Percentiles rank a stretch among this genome's conserved stretches.
phyloP scores from a whole-genome alignment of 2,329 filamentous ascomycete genomes.

The Cryphonectria naterciae region DNA sequence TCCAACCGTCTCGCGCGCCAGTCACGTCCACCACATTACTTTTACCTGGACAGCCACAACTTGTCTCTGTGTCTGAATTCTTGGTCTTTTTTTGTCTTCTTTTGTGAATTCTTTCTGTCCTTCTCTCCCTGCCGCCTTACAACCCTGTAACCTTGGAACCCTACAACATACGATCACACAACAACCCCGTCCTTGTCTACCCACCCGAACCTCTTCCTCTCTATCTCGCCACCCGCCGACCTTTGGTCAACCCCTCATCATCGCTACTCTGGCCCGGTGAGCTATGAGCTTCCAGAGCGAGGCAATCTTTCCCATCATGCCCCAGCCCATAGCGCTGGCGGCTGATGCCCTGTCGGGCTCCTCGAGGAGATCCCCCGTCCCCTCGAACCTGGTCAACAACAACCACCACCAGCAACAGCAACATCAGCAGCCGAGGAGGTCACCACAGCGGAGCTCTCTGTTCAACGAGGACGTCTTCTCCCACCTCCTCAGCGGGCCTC shows the following conservation, averaged over 20 bases:
- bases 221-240: background rate
- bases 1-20: background rate
- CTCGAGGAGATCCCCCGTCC: conserved; percentile 11
- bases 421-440: background rate
- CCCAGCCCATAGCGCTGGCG: conserved; percentile 29
- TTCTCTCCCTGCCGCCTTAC: no score
- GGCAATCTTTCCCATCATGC: conserved; percentile 22
- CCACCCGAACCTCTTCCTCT: background rate
- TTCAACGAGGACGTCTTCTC: conserved; percentile 27
- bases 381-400: conserved; percentile 2
- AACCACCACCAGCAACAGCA: background rate
- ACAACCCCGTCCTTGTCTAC: background rate
- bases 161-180: background rate
- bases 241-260: background rate
- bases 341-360: conserved; percentile 21
- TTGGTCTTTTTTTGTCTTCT: background rate
- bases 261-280: background rate
- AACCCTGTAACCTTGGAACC: background rate
- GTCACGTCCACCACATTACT: background rate
- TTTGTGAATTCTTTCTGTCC: no score
- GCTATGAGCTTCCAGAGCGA: conserved; percentile 22
- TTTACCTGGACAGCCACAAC: background rate
- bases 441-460: conserved; percentile 8
- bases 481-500: conserved; percentile 15
- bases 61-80: background rate